These are phyloP conservation scores for Astraeus odoratus DNA, from an alignment of 768 basidiomycete species.

Conservation along the genomic window DNA sequence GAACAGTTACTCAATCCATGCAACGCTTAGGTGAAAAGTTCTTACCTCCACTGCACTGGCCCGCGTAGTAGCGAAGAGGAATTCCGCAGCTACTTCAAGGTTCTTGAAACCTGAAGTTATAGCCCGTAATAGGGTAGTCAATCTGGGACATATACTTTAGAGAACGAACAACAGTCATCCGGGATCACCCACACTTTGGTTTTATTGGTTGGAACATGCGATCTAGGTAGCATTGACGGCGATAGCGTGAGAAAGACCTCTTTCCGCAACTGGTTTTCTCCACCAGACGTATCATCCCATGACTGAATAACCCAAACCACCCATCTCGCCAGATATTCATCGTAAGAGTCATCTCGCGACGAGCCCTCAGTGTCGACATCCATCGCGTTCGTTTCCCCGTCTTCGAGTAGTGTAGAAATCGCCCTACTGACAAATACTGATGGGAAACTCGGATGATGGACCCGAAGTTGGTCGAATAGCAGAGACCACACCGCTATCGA, in stretches of 20 bases:
- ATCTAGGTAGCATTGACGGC: conserved; percentile 39
- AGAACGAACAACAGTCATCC: background rate
- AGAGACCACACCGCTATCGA: conserved; percentile 62
- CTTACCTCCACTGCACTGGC: conserved; percentile 14
- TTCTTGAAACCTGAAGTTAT: conserved; percentile 14
- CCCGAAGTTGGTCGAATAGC: conserved; percentile 50
- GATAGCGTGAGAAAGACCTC: conserved; percentile 41
- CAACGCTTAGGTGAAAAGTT: background rate
- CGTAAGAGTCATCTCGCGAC: conserved; percentile 38
- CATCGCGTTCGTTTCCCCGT: conserved; percentile 11
- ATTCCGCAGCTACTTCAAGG: conserved; percentile 13
- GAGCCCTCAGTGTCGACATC: conserved; percentile 13
- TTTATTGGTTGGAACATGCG: conserved; percentile 19
- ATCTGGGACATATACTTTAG: conserved; percentile 13
- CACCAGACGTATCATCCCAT: conserved; percentile 27
- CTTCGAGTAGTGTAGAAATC: conserved; percentile 28
- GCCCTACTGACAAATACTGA: conserved; percentile 42
- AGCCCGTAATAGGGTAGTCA: conserved; percentile 15
- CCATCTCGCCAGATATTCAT: conserved; percentile 64
- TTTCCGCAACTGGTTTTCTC: conserved; percentile 37
- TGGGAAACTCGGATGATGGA: conserved; percentile 51
- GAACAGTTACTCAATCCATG: background rate
- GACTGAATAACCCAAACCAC: conserved; percentile 50
- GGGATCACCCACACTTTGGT: conserved; percentile 27
- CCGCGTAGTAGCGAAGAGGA: conserved; percentile 9